Evolutionary conservation across 2,329 filamentous ascomycete species (phyloP).

Genomic region (Aspergillus sp.): DNA sequence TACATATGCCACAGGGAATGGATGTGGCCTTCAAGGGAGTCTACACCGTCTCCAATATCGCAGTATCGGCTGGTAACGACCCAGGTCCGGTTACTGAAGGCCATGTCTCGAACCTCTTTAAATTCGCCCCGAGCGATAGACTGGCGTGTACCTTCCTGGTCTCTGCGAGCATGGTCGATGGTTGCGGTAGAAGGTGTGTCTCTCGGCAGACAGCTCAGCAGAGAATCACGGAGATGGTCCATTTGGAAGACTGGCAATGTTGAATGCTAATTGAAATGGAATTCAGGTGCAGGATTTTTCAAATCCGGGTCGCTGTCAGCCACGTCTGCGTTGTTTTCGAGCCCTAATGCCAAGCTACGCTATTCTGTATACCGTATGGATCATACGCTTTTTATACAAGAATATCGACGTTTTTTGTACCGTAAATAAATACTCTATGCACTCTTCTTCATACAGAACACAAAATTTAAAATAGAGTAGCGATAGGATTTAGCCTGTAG

Average conservation of each 20-base stretch:
- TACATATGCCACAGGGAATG: conserved; percentile 25
- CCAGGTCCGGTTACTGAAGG: conserved; percentile 16
- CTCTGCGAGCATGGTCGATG: neutral
- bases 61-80: conserved; percentile 16
- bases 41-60: conserved; percentile 17
- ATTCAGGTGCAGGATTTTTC: no score
- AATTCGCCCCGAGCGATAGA: neutral
- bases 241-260: neutral
- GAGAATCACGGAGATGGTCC: neutral
- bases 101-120: conserved; percentile 8
- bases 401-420: no score
- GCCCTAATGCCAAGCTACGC: no score
- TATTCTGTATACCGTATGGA: no score
- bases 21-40: conserved; percentile 16
- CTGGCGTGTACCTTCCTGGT: neutral
- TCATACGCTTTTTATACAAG: no score
- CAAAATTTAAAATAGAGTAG: no score
- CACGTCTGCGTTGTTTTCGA: no score
- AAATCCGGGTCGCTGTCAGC: no score
- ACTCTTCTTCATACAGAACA: no score
- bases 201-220: neutral
- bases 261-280: no score
- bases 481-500: no score
- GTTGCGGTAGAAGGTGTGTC: neutral
- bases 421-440: no score